Base-by-base conservation (phyloP, 2,329 filamentous ascomycete genomes). In the Colletotrichum sidae region DNA sequence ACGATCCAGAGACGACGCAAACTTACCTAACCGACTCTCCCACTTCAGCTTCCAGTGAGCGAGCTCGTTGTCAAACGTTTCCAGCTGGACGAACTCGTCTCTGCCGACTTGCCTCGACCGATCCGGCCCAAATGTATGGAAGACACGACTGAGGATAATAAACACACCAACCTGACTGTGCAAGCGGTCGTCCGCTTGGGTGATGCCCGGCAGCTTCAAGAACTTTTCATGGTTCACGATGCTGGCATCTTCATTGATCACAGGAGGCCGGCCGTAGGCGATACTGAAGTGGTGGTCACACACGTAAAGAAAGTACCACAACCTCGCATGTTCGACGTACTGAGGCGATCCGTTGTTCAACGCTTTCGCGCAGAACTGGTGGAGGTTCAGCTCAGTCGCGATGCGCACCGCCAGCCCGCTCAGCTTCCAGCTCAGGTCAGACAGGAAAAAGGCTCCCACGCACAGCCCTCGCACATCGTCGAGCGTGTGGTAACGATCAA, bases 281-380 rank as follows among this genome's bases (percentile, higher is more conserved):
- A 90, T 89, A 56, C 85, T 88, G 35, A 90, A 86, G 72, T 90
- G 88, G 67, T 89, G 88, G 70, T 90, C 88, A 70, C 87, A 90
- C 1, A 89, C 86, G 69, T 90, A 90, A 1, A 89, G 75, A 39
- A 88, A 72, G 72, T 89, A 90, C 86, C 87, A 90, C 7, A 90
- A 76, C 46, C 88, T 79, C 5, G 88, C 83, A 34, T 83, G 81
- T 64, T 88, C 83, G 69, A 84, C 81, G 58, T 85, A 79, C 67
- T 85, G 80, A 4, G 69, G 74, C 17, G 78, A 76, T 0, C 81
- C 80, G 17, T 79, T 78, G 7, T 68, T 68, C 2, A 83, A 76
- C 47, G 84, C 78, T 69, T 82, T 83, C 50, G 81, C 79, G 61
- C 83, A 85, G 60, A 80, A 84, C 64, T 84, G 83, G 68, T 87